Evolutionary conservation across 148 eudicot species (phyloP).

Genomic region (Arbutus unedo): DNA sequence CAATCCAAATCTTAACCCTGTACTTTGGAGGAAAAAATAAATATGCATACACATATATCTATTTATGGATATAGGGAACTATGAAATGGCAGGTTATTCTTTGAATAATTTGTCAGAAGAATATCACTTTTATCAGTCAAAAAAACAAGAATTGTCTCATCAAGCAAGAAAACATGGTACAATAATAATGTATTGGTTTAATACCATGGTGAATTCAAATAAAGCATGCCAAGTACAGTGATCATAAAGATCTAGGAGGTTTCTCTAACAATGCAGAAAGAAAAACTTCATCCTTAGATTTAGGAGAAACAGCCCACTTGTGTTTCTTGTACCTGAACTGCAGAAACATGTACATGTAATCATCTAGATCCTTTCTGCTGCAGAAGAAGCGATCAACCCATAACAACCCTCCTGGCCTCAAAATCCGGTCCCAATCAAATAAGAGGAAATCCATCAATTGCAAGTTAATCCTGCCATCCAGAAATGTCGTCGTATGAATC

Average conservation of each 20-base stretch:
- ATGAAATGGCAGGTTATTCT: neutral
- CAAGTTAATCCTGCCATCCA: slow-evolving; percentile 95
- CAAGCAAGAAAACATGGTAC: neutral
- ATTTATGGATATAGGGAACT: neutral
- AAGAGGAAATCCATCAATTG: slow-evolving; percentile 73
- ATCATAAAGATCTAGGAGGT: slow-evolving; percentile 70
- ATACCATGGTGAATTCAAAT: neutral
- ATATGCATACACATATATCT: neutral
- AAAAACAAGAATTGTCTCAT: neutral
- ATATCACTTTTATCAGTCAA: neutral
- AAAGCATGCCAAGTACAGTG: neutral
- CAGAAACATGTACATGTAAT: slow-evolving; percentile 95
- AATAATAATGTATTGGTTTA: neutral
- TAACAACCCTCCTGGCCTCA: slow-evolving; percentile 92
- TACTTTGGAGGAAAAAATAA: neutral
- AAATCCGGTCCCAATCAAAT: slow-evolving; percentile 88
- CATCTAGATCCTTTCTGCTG: slow-evolving; percentile 71
- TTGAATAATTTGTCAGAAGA: neutral
- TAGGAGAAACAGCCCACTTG: slow-evolving; percentile 74
- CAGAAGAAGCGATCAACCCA: slow-evolving; percentile 95
- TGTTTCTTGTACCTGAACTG: slow-evolving; percentile 97
- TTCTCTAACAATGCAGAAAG: slow-evolving; percentile 82
- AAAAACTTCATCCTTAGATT: slow-evolving; percentile 83
- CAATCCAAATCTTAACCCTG: neutral
- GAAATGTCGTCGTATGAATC: slow-evolving; percentile 73